Evolutionary conservation across 2,329 filamentous ascomycete genomes (phyloP).

Genomic region (Neonectria sp.): DNA sequence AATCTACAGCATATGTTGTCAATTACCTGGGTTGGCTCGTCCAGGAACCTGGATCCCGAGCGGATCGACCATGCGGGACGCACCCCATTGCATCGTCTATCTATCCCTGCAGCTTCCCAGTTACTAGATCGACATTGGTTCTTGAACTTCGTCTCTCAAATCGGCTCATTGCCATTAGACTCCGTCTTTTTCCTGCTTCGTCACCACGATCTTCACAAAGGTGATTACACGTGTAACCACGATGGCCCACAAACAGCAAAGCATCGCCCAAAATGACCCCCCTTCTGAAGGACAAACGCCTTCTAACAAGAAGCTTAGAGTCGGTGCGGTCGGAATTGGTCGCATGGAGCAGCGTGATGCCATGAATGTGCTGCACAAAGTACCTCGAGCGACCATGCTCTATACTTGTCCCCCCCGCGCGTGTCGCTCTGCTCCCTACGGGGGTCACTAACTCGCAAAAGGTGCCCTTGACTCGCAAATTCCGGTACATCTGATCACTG

Average conservation of each 20-base stretch:
- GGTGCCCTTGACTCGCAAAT: too few relatives aligned
- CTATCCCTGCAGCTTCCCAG: background rate
- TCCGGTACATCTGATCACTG: too few relatives aligned
- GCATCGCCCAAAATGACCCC: background rate
- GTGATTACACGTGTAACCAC: background rate
- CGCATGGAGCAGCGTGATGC: slow-evolving; percentile 21
- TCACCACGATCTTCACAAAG: background rate
- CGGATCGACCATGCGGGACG: background rate
- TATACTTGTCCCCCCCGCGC: slow-evolving; percentile 8
- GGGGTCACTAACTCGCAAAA: too few relatives aligned
- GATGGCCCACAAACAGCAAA: background rate
- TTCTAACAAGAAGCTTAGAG: background rate
- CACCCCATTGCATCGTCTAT: background rate
- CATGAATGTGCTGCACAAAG: slow-evolving; percentile 13
- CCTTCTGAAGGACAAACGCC: background rate
- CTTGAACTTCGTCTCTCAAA: background rate
- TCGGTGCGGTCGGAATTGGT: slow-evolving; percentile 20
- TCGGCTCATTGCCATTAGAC: background rate
- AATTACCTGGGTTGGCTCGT: background rate
- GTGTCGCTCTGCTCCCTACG: too few relatives aligned
- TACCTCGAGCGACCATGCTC: slow-evolving; percentile 13
- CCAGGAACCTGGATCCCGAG: background rate
- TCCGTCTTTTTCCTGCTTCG: background rate
- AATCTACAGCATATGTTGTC: background rate
- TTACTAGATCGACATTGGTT: background rate